phyloP scores from a whole-genome alignment of 2,329 filamentous ascomycete genomes.

The Alternaria hordeiaustralica region DNA sequence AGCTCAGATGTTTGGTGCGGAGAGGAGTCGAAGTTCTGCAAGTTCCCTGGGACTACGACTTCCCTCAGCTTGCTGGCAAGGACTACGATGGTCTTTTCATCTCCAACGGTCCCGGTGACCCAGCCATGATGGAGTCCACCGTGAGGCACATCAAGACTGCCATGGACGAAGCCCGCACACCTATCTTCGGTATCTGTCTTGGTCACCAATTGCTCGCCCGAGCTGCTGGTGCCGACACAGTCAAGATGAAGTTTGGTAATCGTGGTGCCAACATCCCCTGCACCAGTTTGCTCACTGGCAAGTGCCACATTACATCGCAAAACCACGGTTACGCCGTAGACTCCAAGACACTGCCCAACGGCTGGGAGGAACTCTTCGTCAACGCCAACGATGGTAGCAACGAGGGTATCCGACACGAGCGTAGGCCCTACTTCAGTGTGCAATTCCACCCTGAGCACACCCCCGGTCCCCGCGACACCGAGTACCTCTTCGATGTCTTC shows the following conservation, averaged over 20 bases:
- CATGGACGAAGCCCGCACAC: slow-evolving; percentile 78
- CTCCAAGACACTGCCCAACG: slow-evolving; percentile 72
- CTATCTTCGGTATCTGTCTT: slow-evolving; percentile 95
- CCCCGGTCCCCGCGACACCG: slow-evolving; percentile 91
- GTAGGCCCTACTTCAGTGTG: slow-evolving; percentile 95
- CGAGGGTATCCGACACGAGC: slow-evolving; percentile 90
- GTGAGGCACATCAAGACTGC: slow-evolving; percentile 79
- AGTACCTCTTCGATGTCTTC: slow-evolving; percentile 97
- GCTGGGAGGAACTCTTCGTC: slow-evolving; percentile 94
- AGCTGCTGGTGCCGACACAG: slow-evolving; percentile 81
- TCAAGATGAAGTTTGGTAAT: slow-evolving; percentile 99
- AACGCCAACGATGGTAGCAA: slow-evolving; percentile 99
- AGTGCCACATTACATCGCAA: slow-evolving; percentile 98
- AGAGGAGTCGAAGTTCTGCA: slow-evolving; percentile 93
- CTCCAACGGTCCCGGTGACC: slow-evolving; percentile 96
- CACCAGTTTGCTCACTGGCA: slow-evolving; percentile 92
- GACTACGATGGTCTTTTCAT: slow-evolving; percentile 97
- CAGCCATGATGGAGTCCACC: slow-evolving; percentile 80
- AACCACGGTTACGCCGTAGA: slow-evolving; percentile 98
- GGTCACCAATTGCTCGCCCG: slow-evolving; percentile 92
- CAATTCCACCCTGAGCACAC: slow-evolving; percentile 99
- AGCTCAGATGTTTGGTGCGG: slow-evolving; percentile 88
- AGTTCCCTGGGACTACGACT: slow-evolving; percentile 95
- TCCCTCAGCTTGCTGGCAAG: slow-evolving; percentile 75
- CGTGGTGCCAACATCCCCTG: slow-evolving; percentile 98